phyloP scores from a whole-genome alignment of 352 stramenopile species.

The Nothophytophthora sp. region DNA sequence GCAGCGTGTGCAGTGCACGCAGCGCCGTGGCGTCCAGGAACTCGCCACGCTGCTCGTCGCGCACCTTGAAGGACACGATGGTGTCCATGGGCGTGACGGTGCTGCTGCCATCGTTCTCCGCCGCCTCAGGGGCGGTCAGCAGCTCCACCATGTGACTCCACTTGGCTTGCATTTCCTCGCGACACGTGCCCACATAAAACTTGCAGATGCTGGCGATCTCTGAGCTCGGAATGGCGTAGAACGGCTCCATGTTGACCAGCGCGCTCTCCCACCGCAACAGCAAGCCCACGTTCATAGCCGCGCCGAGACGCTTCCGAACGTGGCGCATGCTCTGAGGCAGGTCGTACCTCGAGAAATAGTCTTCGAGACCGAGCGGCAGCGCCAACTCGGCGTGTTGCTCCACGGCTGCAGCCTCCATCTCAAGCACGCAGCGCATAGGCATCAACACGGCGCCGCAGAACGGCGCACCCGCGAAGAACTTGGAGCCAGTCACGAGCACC shows the following conservation, averaged over 20 bases:
- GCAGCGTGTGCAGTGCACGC: slow-evolving; percentile 66
- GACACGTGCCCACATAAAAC: slow-evolving; percentile 62
- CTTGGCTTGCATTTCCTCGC: slow-evolving; percentile 37
- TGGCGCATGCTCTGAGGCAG: slow-evolving; percentile 69
- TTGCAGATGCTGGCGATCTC: slow-evolving; percentile 51
- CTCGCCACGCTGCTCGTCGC: slow-evolving; percentile 29
- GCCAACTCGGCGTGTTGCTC: slow-evolving; percentile 61
- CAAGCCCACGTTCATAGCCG: slow-evolving; percentile 75
- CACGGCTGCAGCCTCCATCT: slow-evolving; percentile 73
- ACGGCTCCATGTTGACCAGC: slow-evolving; percentile 81
- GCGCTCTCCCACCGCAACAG: slow-evolving; percentile 83
- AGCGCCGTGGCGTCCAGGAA: slow-evolving; percentile 52
- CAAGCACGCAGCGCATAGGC: slow-evolving; percentile 70
- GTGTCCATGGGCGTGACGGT: slow-evolving; percentile 56
- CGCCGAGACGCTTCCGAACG: slow-evolving; percentile 49
- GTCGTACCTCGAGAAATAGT: slow-evolving; percentile 88
- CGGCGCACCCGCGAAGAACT: slow-evolving; percentile 86
- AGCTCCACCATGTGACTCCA: slow-evolving; percentile 55
- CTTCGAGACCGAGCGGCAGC: slow-evolving; percentile 67
- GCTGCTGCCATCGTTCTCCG: slow-evolving; percentile 13
- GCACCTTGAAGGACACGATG: slow-evolving; percentile 84
- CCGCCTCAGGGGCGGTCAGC: slow-evolving; percentile 21
- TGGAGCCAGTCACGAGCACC: slow-evolving; percentile 83
- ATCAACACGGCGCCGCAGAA: slow-evolving; percentile 88
- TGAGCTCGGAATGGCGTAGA: slow-evolving; percentile 49